Percentiles rank a stretch among this genome's conserved stretches.
phyloP scores from a whole-genome alignment of 1,139 yeast genomes.

The Debaryomycetaceae sp. region DNA sequence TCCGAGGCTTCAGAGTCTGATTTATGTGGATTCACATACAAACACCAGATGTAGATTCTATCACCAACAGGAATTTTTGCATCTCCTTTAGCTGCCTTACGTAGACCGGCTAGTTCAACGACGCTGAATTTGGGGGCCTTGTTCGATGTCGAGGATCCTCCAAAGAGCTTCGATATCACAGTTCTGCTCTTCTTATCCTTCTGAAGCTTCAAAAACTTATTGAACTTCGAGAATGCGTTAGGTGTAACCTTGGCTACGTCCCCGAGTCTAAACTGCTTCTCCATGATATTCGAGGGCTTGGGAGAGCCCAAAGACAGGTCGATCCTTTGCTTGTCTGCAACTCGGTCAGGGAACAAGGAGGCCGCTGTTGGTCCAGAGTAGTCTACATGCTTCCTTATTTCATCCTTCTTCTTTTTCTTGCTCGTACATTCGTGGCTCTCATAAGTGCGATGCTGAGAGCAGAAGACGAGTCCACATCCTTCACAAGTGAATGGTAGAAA shows the following conservation, averaged over 20 bases:
- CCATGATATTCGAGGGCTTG: constrained; percentile 26
- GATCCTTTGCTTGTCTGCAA: constrained; percentile 33
- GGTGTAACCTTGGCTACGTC: constrained; percentile 21
- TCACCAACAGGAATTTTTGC: constrained; percentile 49
- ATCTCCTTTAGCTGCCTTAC: constrained; percentile 69
- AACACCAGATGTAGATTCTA: constrained; percentile 61
- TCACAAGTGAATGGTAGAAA: constrained; percentile 68
- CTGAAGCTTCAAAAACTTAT: constrained; percentile 40
- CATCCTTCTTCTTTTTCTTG: constrained; percentile 9
- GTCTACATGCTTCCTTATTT: constrained; percentile 5
- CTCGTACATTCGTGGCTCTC: constrained; percentile 47
- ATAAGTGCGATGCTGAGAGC: constrained; percentile 53
- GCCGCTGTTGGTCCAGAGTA: constrained; percentile 30
- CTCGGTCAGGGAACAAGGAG: constrained; percentile 57
- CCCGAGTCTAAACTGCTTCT: constrained; percentile 26
- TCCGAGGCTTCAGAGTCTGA: constrained; percentile 21
- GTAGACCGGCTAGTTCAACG: constrained; percentile 30
- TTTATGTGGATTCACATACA: constrained; percentile 39
- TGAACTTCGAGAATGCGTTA: constrained; percentile 45
- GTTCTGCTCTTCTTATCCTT: constrained; percentile 10
- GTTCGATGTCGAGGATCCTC: constrained; percentile 3
- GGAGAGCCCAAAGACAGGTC: constrained; percentile 31
- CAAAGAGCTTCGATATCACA: constrained; percentile 16
- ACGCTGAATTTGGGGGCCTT: constrained; percentile 10
- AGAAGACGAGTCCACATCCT: constrained; percentile 51